These are phyloP conservation scores for Mallotus nudiflorus DNA, from an alignment of 345 rosid species.

Conservation along the genomic window DNA sequence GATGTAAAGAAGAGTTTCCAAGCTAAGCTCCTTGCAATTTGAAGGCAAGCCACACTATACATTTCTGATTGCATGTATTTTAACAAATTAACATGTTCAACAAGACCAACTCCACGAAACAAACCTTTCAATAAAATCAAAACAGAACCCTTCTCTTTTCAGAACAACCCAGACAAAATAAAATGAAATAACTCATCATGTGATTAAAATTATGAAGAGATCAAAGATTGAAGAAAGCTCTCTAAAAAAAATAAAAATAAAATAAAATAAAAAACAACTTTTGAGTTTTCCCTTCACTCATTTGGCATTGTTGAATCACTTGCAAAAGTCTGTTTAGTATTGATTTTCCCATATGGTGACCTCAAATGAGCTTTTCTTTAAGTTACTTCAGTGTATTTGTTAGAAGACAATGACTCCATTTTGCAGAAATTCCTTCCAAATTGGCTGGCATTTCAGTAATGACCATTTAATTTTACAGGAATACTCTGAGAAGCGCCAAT, in stretches of 20 bases:
- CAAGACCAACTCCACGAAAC: too few species aligned
- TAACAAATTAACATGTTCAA: too few species aligned
- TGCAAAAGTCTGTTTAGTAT: too few species aligned
- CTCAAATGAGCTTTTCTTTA: not conserved
- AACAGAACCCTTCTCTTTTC: not conserved
- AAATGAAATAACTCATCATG: not conserved
- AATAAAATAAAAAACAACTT: not conserved
- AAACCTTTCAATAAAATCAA: not conserved
- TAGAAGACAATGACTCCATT: not conserved
- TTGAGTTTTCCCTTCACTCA: not conserved
- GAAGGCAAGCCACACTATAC: too few species aligned
- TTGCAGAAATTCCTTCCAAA: not conserved
- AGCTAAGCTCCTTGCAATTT: too few species aligned
- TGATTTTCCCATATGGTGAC: not conserved
- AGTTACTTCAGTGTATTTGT: not conserved
- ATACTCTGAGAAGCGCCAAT: slow-evolving; percentile 14
- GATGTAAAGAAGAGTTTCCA: too few species aligned
- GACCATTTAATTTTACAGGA: not conserved
- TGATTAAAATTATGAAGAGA: not conserved
- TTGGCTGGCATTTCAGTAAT: not conserved
- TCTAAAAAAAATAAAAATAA: not conserved
- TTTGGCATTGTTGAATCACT: not conserved
- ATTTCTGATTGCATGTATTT: too few species aligned
- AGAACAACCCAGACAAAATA: too few species aligned
- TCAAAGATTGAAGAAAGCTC: not conserved